These are phyloP conservation scores for Salvia miltiorrhiza DNA, from an alignment of 257 asterid species.

Conservation along the genomic window DNA sequence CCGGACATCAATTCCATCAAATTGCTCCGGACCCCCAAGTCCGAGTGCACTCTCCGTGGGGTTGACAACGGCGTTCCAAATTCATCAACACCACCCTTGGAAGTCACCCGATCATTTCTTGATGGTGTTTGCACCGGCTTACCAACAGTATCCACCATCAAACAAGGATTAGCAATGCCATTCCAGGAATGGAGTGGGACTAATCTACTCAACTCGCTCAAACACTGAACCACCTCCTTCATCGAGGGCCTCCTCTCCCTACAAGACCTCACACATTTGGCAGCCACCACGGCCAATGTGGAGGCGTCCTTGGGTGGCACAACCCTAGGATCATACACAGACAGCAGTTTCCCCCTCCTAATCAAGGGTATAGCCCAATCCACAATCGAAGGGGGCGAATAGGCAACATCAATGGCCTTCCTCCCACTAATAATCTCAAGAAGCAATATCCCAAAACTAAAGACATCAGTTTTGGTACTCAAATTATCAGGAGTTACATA, in stretches of 20 bases:
- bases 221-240: constrained; percentile 67
- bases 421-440: constrained; percentile 89
- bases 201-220: constrained; percentile 55
- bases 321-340: constrained; percentile 63
- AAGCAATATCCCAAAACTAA: constrained; percentile 74
- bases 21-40: constrained; percentile 50
- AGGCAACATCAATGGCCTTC: constrained; percentile 74
- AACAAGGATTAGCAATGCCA: constrained; percentile 70
- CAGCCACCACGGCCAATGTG: constrained; percentile 65
- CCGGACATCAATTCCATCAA: constrained; percentile 69
- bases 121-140: constrained; percentile 53
- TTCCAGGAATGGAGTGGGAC: constrained; percentile 64
- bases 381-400: constrained; percentile 72
- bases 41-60: constrained; percentile 55
- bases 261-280: constrained; percentile 81
- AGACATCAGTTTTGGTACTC: constrained; percentile 75
- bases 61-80: constrained; percentile 36
- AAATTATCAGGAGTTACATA: constrained; percentile 78
- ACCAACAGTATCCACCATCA: constrained; percentile 70
- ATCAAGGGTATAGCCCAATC: constrained; percentile 94
- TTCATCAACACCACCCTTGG: constrained; percentile 30
- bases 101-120: constrained; percentile 16
- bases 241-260: constrained; percentile 79
- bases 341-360: constrained; percentile 59
- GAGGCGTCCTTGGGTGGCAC: constrained; percentile 54